Evolutionary conservation across 2,329 filamentous ascomycete species (phyloP).

Genomic region (Epichloe sibirici): DNA sequence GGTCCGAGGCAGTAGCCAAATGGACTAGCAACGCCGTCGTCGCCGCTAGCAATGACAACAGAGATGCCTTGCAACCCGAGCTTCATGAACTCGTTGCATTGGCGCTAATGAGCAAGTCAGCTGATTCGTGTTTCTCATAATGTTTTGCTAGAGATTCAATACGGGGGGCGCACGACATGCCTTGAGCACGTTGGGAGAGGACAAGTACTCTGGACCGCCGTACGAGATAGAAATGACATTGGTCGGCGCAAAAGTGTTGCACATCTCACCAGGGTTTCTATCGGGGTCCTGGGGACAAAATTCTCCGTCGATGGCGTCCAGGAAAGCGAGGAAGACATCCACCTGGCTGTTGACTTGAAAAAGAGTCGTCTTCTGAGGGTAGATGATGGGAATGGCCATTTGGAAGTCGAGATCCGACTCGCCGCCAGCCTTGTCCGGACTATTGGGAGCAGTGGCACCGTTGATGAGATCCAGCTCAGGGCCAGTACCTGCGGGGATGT

Average conservation of each 20-base stretch:
- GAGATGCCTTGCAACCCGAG: conserved; percentile 30
- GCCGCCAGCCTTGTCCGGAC: conserved; percentile 17
- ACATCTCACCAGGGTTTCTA: conserved; percentile 24
- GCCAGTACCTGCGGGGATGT: conserved; percentile 28
- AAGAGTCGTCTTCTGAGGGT: conserved; percentile 37
- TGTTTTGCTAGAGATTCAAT: neutral
- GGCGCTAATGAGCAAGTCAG: conserved; percentile 15
- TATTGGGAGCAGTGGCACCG: conserved; percentile 30
- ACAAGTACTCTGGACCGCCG: conserved; percentile 13
- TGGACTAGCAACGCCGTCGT: conserved; percentile 11
- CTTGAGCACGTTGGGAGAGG: conserved; percentile 32
- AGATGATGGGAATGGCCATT: conserved; percentile 38
- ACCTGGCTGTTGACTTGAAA: conserved; percentile 29
- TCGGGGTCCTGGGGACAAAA: conserved; percentile 39
- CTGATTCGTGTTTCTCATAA: too few relatives aligned
- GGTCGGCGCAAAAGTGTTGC: conserved; percentile 18
- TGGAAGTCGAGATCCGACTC: conserved; percentile 44
- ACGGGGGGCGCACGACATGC: neutral
- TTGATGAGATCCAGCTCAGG: conserved; percentile 35
- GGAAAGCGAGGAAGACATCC: conserved; percentile 30
- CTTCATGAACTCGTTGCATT: conserved; percentile 33
- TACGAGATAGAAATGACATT: conserved; percentile 31
- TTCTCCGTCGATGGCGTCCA: conserved; percentile 37
- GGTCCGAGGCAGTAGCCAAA: conserved; percentile 10
- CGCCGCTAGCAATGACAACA: conserved; percentile 26